Conservation (phyloP, 2,329 filamentous ascomycete genomes). For the Aspergillus uvarum region DNA sequence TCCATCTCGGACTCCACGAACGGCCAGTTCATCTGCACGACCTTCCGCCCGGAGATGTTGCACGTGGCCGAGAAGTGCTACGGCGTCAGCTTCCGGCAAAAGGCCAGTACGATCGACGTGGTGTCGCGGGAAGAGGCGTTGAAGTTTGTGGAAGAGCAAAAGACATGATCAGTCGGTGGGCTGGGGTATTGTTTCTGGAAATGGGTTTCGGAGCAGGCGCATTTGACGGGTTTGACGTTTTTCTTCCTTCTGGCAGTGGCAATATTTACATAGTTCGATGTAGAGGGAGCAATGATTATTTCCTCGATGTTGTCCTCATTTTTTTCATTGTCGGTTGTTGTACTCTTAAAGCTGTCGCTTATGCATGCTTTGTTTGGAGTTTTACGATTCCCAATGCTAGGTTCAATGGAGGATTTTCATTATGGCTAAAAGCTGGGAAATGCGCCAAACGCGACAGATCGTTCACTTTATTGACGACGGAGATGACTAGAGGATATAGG, state of each 20-base stretch:
- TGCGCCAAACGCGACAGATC: neutral
- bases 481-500: no score
- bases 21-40: slow-evolving; percentile 96
- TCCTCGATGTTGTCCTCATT: neutral
- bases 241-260: neutral
- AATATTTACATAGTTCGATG: neutral
- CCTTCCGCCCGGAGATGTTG: slow-evolving; percentile 95
- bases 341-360: slow-evolving; percentile 7
- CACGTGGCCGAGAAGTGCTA: slow-evolving; percentile 96
- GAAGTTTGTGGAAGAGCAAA: slow-evolving; percentile 89
- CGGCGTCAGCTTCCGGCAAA: slow-evolving; percentile 85
- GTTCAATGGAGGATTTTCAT: slow-evolving; percentile 3
- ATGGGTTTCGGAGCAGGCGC: slow-evolving; percentile 14
- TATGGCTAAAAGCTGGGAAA: neutral
- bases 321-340: slow-evolving; percentile 1
- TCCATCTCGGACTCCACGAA: slow-evolving; percentile 63
- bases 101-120: slow-evolving; percentile 91
- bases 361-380: slow-evolving; percentile 6
- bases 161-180: slow-evolving; percentile 34
- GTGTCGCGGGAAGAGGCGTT: slow-evolving; percentile 84
- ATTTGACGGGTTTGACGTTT: slow-evolving; percentile 11
- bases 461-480: no score
- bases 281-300: neutral
- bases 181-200: slow-evolving; percentile 9
- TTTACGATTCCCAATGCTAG: slow-evolving; percentile 22